Percentiles rank a stretch among this genome's conserved stretches.
Evolutionary conservation across 768 basidiomycete species (phyloP).

Genomic region (Dentipellis fragilis): DNA sequence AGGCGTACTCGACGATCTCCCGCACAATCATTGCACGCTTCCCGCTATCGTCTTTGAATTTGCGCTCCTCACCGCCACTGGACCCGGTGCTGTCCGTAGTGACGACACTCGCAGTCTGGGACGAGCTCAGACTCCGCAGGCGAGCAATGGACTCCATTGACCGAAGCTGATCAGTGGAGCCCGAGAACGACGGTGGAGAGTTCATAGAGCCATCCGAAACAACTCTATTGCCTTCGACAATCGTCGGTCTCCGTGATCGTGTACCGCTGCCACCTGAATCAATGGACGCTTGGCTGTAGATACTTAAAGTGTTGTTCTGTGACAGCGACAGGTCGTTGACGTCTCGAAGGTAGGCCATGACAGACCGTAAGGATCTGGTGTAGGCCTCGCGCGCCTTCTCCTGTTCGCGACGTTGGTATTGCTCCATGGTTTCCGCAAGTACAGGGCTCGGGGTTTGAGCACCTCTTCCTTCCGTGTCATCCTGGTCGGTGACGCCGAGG

Average conservation of each 20-base stretch:
- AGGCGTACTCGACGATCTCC: slow-evolving; percentile 82
- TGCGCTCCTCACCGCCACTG: slow-evolving; percentile 53
- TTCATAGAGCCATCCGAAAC: slow-evolving; percentile 33
- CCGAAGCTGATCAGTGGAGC: slow-evolving; percentile 44
- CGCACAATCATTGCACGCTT: slow-evolving; percentile 78
- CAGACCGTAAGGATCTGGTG: slow-evolving; percentile 73
- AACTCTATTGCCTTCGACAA: slow-evolving; percentile 48
- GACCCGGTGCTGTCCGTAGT: slow-evolving; percentile 70
- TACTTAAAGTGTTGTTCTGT: slow-evolving; percentile 44
- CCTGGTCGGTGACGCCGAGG: slow-evolving; percentile 32
- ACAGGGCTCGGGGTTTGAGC: slow-evolving; percentile 34
- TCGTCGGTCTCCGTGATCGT: slow-evolving; percentile 60
- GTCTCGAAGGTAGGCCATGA: slow-evolving; percentile 94
- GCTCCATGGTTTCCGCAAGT: slow-evolving; percentile 32
- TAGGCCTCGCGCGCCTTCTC: slow-evolving; percentile 63
- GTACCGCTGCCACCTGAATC: slow-evolving; percentile 23
- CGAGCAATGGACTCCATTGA: slow-evolving; percentile 55
- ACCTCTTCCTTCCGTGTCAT: slow-evolving; percentile 16
- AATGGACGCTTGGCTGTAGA: slow-evolving; percentile 45
- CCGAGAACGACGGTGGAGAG: slow-evolving; percentile 33
- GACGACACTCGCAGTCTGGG: slow-evolving; percentile 64
- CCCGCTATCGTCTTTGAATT: slow-evolving; percentile 83
- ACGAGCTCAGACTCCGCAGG: slow-evolving; percentile 46
- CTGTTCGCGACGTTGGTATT: slow-evolving; percentile 53
- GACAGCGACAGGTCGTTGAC: slow-evolving; percentile 83